Evolutionary conservation across 768 basidiomycete species (phyloP), one percentile per base, ranked within the genome.

Genomic region (Mycena rosella): DNA sequence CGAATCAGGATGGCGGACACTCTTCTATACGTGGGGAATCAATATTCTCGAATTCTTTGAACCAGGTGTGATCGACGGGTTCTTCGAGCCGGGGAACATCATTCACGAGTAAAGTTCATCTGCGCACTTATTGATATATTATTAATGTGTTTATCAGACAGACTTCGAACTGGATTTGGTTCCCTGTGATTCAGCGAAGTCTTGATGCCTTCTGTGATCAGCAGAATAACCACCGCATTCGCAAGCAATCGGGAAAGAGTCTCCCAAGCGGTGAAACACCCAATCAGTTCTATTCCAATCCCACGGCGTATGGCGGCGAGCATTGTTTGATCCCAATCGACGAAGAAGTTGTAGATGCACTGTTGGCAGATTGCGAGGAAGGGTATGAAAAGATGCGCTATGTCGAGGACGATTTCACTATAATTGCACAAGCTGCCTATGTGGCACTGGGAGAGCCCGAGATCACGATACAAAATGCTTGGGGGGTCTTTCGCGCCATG

Each of bases 11-110:
- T 63, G 61, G 61, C 26, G 60, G 3, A n/a, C 60, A n/a, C 15
- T 48, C 2, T 61, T 61, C 45, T 48, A 48, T 32, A 61, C 42
- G 26, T 61, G 60, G 60, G 60, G 60, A 17, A 20, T 49, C 2
- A 61, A 61, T 36, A 9, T 48, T 18, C 27, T 61, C 32, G 1
- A 15, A 5, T 5, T 49, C 48, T 18, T 38, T 34, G 15, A 48
- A 30, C 22, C 13, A 3, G 22, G 29, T 45, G 1, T 13, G 32
- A 2, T 20, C 10, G 60, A 38, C 6, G 45, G 45, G 8, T 47
- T 47, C 45, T 47, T 47, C 22, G 32, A 52, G n/a, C 27, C 8
- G 13, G 51, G 51, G 20, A 34, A 52, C 17, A 32, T 52, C 27
- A 7, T 52, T 15, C 51, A 52, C n/a, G 29, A 52, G 51, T 34